phyloP scores from a whole-genome alignment of 768 basidiomycete genomes.

The Tylopilus plumbeoviolaceoides region DNA sequence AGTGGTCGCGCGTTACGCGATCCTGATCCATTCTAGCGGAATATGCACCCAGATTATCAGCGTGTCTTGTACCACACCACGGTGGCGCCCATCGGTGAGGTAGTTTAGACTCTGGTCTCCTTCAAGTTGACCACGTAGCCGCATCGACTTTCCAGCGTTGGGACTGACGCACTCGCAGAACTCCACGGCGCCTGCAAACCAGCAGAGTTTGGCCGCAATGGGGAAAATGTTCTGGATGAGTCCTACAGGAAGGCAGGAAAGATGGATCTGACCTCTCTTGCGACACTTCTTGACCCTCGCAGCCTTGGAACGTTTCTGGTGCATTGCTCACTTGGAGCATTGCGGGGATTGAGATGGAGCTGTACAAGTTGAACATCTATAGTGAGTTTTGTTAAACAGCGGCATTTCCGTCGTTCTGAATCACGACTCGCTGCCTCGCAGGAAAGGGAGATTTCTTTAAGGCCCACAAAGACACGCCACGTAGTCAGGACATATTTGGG shows the following conservation, averaged over 20 bases:
- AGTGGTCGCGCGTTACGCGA: neutral
- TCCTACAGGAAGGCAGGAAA: conserved; percentile 43
- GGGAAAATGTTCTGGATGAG: conserved; percentile 1
- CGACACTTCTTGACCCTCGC: conserved; percentile 6
- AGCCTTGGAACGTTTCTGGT: neutral
- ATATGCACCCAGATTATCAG: neutral
- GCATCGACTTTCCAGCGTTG: neutral
- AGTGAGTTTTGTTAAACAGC: conserved; percentile 21
- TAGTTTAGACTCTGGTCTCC: no score
- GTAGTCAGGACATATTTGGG: conserved; percentile 40
- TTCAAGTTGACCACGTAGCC: neutral
- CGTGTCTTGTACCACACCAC: neutral
- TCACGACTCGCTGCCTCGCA: neutral
- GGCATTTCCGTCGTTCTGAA: neutral
- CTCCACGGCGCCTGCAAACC: conserved; percentile 4
- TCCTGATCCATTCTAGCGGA: neutral
- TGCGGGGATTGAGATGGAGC: conserved; percentile 19
- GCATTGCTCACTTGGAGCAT: conserved; percentile 1
- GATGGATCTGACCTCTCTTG: conserved; percentile 25
- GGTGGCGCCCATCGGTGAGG: no score
- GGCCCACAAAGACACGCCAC: conserved; percentile 32
- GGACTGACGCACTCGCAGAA: neutral
- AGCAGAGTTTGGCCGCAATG: conserved; percentile 5
- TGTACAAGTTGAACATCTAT: conserved; percentile 48
- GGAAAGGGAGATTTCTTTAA: conserved; percentile 7